Evolutionary conservation across 176 grass and related monocot genomes (phyloP).

Genomic region (Oryza officinalis): DNA sequence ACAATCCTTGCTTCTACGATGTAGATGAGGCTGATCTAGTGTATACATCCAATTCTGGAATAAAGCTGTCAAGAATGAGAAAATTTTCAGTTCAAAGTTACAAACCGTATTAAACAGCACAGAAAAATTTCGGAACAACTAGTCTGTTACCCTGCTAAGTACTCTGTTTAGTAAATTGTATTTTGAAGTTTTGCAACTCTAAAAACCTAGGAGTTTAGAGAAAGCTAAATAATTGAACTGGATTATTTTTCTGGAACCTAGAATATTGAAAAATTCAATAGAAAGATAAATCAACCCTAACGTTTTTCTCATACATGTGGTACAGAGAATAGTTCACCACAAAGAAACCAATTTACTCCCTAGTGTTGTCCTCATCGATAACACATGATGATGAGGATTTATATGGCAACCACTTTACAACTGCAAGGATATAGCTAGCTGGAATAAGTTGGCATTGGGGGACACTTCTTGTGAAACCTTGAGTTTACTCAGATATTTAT

Average conservation of each 20-base stretch:
- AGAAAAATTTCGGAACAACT: neutral
- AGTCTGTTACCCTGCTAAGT: neutral
- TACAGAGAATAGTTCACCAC: neutral
- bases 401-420: neutral
- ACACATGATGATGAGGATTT: neutral
- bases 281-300: neutral
- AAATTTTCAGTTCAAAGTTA: conserved; percentile 7
- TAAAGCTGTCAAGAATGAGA: conserved; percentile 10
- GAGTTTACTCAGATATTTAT: too few species aligned
- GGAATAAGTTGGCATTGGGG: neutral
- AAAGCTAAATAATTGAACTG: neutral
- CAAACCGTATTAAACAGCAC: neutral
- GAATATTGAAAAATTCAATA: neutral
- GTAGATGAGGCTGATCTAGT: neutral
- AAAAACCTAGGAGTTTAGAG: neutral
- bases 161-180: neutral
- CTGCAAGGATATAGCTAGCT: neutral
- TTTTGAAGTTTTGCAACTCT: neutral
- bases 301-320: neutral
- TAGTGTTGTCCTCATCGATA: neutral
- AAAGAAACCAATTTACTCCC: neutral
- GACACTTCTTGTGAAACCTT: neutral
- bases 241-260: neutral
- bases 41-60: neutral
- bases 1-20: neutral